Base-by-base conservation (phyloP, 192 early-diverging fungal genomes). In the Umbelopsis sp. region DNA sequence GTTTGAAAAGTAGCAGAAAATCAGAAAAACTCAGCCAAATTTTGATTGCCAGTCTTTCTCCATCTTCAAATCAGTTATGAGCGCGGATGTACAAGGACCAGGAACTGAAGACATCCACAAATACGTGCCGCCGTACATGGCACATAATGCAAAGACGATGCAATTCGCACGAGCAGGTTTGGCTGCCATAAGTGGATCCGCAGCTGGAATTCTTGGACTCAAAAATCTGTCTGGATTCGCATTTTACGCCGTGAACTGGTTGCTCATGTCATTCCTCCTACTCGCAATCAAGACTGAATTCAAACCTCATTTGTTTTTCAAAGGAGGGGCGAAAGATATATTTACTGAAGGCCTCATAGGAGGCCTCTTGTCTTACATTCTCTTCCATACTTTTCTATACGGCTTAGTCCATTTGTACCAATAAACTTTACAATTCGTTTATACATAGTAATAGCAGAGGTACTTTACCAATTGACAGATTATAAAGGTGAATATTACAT, bases 171-270 rank as follows among this genome's bases (percentile, higher is more conserved):
- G 92, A 20, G 88, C 88, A 3, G 90, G 87, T 14, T 81, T 90
- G 68, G 89, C 92, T 4, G 89, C 85, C 51, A 83, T 93, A 69
- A 85, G 91, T 17, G 96, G 96, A 49, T 86, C 89, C 17, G 92
- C 94, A 21, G 96, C 95, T 24, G 96, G 96, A 38, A 93, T 95
- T 73, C 86, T 96, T 38, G 94, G 94, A 1, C 84, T 97, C 66
- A 92, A 93, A 6, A 91, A 93, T 29, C 86, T 88, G 73, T 84
- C 83, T 47, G 96, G 96, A 49, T 96, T 96, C 74, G 83, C 91
- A 62, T 96, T 95, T 80, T 97, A 95, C 76, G 77, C 85, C 24
- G 65, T 85, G 26, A 86, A 82, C 47, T 94, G 93, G 78, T 70
- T 83, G 11, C 75, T 92, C 24, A 77, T 93, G 31, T 90, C 90